phyloP scores from a whole-genome alignment of 73 alveolate species.

The Uronychia binucleata region DNA sequence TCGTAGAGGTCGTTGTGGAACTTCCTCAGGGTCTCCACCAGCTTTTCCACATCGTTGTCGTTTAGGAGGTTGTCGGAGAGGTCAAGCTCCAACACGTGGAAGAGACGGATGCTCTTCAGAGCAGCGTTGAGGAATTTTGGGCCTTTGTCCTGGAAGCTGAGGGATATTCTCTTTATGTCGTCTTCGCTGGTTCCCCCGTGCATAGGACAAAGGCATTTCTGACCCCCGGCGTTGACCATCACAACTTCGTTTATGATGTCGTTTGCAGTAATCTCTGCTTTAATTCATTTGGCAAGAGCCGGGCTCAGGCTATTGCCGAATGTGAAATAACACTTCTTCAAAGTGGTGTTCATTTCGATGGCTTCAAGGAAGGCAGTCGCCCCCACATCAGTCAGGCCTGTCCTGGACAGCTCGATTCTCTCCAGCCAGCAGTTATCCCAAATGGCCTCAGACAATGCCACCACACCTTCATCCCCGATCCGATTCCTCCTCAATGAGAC shows the following conservation, averaged over 20 bases:
- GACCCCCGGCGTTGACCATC: background rate
- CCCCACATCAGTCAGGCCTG: background rate
- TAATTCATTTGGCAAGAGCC: background rate
- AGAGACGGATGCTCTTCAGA: background rate
- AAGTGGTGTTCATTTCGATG: background rate
- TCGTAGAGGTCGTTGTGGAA: background rate
- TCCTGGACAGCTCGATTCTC: background rate
- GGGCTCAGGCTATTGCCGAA: background rate
- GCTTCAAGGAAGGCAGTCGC: background rate
- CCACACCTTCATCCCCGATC: background rate
- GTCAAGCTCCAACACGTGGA: background rate
- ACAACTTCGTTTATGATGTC: background rate
- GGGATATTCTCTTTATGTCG: background rate
- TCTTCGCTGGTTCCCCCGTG: background rate
- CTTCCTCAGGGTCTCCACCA: background rate
- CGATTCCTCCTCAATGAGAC: background rate
- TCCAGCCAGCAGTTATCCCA: background rate
- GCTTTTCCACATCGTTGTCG: background rate
- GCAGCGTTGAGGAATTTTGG: conserved; percentile 8
- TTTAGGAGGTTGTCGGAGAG: background rate
- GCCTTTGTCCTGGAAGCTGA: background rate
- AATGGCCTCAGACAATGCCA: background rate
- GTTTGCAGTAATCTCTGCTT: background rate
- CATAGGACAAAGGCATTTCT: background rate
- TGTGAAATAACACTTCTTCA: background rate